Base-by-base conservation (phyloP, 2,329 filamentous ascomycete genomes). In the Dactylonectria estremocensis region DNA sequence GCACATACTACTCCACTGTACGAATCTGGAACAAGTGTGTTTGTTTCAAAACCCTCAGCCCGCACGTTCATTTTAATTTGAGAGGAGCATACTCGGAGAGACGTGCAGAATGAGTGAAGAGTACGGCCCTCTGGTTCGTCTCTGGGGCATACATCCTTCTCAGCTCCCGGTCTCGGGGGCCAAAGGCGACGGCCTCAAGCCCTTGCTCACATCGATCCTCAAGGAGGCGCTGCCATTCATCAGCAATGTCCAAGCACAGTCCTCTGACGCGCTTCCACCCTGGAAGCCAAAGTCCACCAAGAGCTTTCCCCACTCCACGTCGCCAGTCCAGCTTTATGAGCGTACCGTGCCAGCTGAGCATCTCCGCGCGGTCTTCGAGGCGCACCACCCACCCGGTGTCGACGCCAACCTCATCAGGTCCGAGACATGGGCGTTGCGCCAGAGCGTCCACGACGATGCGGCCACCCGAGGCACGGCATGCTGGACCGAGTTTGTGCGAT, bases 391-490 rank as follows among this genome's bases (percentile, higher is more conserved):
- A 5, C 71, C 75, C 1, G 67, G 74, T 10, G 66, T 77, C 16
- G 65, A 64, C 28, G 68, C 66, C 8, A 43, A 56, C 7, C 74
- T 72, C 40, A 35, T 75, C 18, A 71, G 69, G 24, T 58, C 77
- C 1, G 91, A 92, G 79, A 86, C 83, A 18, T 94, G 92, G 92
- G 87, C 86, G 60, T 88, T 88, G 46, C 86, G 92, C 63, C 85
- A 85, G 50, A 92, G 89, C 76, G 80, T 87, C 48, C 92, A 94
- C 77, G 81, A 82, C 64, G 85, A 91, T 74, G 80, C 78, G 6
- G 80, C 83, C 18, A 80, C 79, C 45, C 74, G 74, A 24, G 86
- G 88, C 9, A 90, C 90, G 1, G 91, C 90, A 10, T 83, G 77
- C 52, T 93, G 90, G 87, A 82, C 81, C 0, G 92, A 94, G 78